Base-by-base conservation (phyloP, 345 rosid genomes). In the Citropsis articulata region DNA sequence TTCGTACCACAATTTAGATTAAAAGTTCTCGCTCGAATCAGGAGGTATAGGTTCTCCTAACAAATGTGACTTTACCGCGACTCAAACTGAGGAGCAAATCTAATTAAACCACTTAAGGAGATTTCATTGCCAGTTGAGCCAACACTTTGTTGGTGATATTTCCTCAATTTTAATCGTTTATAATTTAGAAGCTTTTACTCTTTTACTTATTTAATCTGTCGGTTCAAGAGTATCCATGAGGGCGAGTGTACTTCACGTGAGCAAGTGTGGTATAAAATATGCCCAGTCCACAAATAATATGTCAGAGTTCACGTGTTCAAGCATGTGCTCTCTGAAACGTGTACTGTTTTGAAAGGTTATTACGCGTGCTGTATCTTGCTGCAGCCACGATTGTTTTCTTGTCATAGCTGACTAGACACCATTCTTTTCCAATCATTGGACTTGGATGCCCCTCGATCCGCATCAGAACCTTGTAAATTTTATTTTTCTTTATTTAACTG, bases 241-340 rank as follows among this genome's bases (percentile, higher is more conserved):
- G 22, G 62, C 71, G 78, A 75, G 71, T 64, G 78, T 1, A 2
- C 0, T 2, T 30, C 78, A 63, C 71, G 65, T 18, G 78, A 66
- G 63, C 25, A 66, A 19, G 36, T 9, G 63, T 45, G 25, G 19
- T 16, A 2, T 24, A 7, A 22, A 53, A 33, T 33, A 30, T 7
- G 9, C 4, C 35, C 45, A 30, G 61, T 45, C 64, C 35, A 31
- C 31, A 53, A 75, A 63, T 45, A 50, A 65, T 1, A 8, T 66
- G 72, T 53, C 79, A 76, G 78, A 66, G 16, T 31, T 66, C 78
- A 66, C 78, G 78, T 66, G 72, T n/a, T 30, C 35, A 14, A 8
- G 72, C 78, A 66, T 33, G 78, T 66, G 78, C 19, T 36, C 10
- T n/a, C 10, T 9, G 33, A 65, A 64, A 35, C 65, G 65, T 66